A percentile compares a stretch with the other conserved stretches of the same genome.
These are phyloP conservation scores for Chionographis japonica DNA, from an alignment of 106 monocot genomes.

Conservation along the genomic window DNA sequence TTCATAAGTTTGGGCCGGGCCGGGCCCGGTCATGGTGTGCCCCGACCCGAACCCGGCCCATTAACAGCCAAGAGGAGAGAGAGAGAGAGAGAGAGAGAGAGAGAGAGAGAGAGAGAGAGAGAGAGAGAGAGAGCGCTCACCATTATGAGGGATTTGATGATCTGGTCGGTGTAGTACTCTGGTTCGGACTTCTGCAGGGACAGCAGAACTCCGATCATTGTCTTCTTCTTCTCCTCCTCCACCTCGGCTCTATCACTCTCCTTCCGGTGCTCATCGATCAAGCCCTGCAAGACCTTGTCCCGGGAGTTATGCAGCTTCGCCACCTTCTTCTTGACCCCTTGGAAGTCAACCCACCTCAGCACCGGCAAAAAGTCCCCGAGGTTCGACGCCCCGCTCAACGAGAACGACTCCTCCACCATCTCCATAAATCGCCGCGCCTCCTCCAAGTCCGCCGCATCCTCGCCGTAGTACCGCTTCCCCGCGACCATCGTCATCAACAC, in stretches of 20 bases:
- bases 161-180: constrained; percentile 27
- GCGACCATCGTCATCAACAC: constrained; percentile 38
- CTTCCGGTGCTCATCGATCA: constrained; percentile 30
- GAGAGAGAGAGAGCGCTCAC: constrained; percentile 10
- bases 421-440: constrained; percentile 21
- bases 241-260: background rate
- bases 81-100: no score
- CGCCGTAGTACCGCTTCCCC: constrained; percentile 29
- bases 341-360: constrained; percentile 24
- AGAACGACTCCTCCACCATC: constrained; percentile 17
- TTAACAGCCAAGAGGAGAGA: no score
- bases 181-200: constrained; percentile 28
- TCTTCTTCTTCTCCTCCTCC: constrained; percentile 6
- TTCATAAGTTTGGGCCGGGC: no score
- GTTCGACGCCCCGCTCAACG: constrained; percentile 14
- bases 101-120: no score
- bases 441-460: constrained; percentile 5
- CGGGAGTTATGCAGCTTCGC: constrained; percentile 2
- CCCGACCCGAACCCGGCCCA: no score
- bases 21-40: no score
- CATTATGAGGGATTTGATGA: constrained; percentile 25
- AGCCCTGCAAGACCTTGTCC: constrained; percentile 19
- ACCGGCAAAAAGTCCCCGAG: constrained; percentile 33
- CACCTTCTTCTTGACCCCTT: constrained; percentile 11
- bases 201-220: constrained; percentile 36